phyloP scores from a whole-genome alignment of 192 early-diverging fungal species.

The Umbelopsis sp. region DNA sequence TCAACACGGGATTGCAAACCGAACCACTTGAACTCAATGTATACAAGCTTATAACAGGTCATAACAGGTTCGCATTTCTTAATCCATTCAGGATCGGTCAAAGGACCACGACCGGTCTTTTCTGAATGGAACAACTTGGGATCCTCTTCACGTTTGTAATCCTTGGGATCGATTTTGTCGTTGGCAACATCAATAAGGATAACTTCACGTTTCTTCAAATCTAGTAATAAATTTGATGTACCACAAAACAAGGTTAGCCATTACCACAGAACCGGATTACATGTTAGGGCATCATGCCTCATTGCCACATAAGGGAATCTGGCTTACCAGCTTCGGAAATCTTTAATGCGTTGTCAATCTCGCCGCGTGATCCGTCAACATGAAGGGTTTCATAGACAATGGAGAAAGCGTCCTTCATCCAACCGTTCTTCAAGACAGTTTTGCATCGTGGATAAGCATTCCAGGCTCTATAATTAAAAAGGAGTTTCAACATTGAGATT shows the following conservation, averaged over 20 bases:
- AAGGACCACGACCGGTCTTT: constrained; percentile 72
- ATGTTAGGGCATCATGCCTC: constrained; percentile 10
- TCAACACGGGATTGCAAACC: constrained; percentile 71
- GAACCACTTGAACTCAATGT: constrained; percentile 78
- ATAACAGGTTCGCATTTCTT: constrained; percentile 71
- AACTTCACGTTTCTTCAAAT: constrained; percentile 66
- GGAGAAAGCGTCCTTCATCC: constrained; percentile 72
- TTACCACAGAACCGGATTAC: constrained; percentile 17
- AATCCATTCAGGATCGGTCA: constrained; percentile 59
- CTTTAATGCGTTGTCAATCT: constrained; percentile 63
- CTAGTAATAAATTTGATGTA: constrained; percentile 31
- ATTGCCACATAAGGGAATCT: constrained; percentile 5
- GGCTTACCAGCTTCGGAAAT: constrained; percentile 31
- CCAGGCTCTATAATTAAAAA: constrained; percentile 55
- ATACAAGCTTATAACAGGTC: constrained; percentile 84
- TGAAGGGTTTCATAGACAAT: constrained; percentile 78
- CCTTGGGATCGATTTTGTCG: constrained; percentile 54
- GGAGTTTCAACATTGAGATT: neutral
- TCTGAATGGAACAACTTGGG: constrained; percentile 63
- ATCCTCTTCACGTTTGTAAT: constrained; percentile 67
- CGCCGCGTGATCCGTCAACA: constrained; percentile 66
- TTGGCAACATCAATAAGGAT: constrained; percentile 70
- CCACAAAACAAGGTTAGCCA: neutral
- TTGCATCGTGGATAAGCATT: constrained; percentile 77
- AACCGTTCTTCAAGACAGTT: constrained; percentile 60